phyloP scores from a whole-genome alignment of 2,329 filamentous ascomycete species.

The Ascocoryne sarcoides region DNA sequence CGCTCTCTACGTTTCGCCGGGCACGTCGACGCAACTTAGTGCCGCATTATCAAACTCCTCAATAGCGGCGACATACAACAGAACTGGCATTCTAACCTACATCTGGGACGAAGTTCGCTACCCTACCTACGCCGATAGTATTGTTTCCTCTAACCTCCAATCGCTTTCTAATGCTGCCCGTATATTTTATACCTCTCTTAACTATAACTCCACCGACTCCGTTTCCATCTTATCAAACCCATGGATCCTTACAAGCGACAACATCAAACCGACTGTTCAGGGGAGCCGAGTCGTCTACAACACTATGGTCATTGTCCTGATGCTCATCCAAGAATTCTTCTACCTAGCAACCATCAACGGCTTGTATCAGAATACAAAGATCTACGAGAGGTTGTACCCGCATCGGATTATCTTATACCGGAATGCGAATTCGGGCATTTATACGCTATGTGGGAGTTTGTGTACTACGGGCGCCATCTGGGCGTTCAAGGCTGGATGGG shows the following conservation, averaged over 20 bases:
- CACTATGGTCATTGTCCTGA: slow-evolving; percentile 33
- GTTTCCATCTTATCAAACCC: slow-evolving; percentile 2
- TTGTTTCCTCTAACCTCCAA: background rate
- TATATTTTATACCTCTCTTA: background rate
- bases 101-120: slow-evolving; percentile 33
- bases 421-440: slow-evolving; percentile 25
- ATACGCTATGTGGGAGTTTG: slow-evolving; percentile 31
- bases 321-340: slow-evolving; percentile 29
- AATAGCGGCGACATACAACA: slow-evolving; percentile 25
- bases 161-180: background rate
- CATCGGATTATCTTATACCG: slow-evolving; percentile 23
- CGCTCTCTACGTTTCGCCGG: slow-evolving; percentile 28
- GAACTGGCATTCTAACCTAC: slow-evolving; percentile 28
- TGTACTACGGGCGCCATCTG: slow-evolving; percentile 35
- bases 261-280: slow-evolving; percentile 30
- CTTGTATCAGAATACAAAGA: slow-evolving; percentile 22
- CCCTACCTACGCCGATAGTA: slow-evolving; percentile 8
- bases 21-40: slow-evolving; percentile 28
- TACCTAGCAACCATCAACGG: slow-evolving; percentile 25
- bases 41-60: slow-evolving; percentile 23
- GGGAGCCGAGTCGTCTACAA: slow-evolving; percentile 31
- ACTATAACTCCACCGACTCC: background rate
- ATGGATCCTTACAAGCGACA: slow-evolving; percentile 3
- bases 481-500: slow-evolving; percentile 37
- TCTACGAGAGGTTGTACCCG: slow-evolving; percentile 16